These are phyloP conservation scores for Xylariaceae sp. DNA, from an alignment of 2,329 filamentous ascomycete genomes.

Conservation along the genomic window DNA sequence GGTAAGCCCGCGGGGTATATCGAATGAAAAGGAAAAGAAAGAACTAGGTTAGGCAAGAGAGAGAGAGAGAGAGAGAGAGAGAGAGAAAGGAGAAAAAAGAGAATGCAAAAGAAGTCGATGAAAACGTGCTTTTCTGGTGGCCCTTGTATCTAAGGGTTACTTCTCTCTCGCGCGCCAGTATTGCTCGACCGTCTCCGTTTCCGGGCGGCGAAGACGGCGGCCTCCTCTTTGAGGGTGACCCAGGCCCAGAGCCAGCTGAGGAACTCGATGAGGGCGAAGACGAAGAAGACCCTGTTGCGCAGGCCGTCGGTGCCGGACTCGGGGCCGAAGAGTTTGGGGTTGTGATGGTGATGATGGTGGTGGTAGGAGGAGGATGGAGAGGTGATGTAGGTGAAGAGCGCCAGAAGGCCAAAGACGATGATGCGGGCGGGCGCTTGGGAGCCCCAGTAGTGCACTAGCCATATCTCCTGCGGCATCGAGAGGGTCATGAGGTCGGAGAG, in stretches of 20 bases:
- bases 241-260: constrained; percentile 84
- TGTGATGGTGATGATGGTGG: constrained; percentile 20
- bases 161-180: constrained; percentile 5
- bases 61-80: too few relatives aligned
- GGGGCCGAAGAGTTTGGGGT: too few relatives aligned
- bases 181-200: constrained; percentile 25
- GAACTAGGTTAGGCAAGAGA: too few relatives aligned
- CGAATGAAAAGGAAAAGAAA: too few relatives aligned
- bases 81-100: too few relatives aligned
- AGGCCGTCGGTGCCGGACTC: constrained; percentile 56
- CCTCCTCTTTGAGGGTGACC: constrained; percentile 64
- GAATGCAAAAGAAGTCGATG: too few relatives aligned
- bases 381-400: constrained; percentile 48
- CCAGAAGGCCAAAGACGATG: constrained; percentile 48
- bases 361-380: constrained; percentile 21
- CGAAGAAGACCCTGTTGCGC: constrained; percentile 80
- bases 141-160: background rate
- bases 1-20: too few relatives aligned
- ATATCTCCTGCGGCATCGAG: constrained; percentile 62
- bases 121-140: too few relatives aligned
- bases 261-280: constrained; percentile 78
- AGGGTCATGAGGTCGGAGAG: constrained; percentile 61
- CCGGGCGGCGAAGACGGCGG: constrained; percentile 35
- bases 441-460: constrained; percentile 58
- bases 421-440: constrained; percentile 55